These are phyloP conservation scores for Termitomyces sp. DNA, from an alignment of 768 basidiomycete genomes.

Conservation along the genomic window DNA sequence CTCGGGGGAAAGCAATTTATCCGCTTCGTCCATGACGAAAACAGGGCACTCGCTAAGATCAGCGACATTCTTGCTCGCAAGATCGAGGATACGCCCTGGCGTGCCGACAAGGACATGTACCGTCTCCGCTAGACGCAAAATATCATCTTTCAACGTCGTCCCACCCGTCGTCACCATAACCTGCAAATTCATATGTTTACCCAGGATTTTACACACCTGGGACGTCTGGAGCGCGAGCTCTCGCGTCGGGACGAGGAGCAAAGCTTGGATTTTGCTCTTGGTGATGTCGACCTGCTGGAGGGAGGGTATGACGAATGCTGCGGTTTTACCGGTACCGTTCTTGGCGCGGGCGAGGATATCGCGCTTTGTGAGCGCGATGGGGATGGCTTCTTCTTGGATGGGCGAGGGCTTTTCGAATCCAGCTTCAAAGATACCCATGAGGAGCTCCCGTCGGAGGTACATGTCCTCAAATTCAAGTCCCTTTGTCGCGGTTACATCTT, in stretches of 20 bases:
- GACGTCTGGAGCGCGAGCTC: conserved; percentile 97
- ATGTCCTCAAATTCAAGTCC: conserved; percentile 96
- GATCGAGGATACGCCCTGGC: conserved; percentile 92
- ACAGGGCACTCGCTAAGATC: conserved; percentile 93
- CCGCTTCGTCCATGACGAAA: conserved; percentile 99
- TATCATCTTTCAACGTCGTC: conserved; percentile 97
- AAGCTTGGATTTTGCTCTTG: conserved; percentile 89
- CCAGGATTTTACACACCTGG: conserved; percentile 97
- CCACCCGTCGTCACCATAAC: conserved; percentile 99
- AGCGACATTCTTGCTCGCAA: conserved; percentile 89
- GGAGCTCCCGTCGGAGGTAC: conserved; percentile 86
- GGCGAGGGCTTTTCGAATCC: conserved; percentile 96
- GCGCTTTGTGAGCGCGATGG: conserved; percentile 87
- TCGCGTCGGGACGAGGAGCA: conserved; percentile 96
- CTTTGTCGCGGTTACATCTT: conserved; percentile 93
- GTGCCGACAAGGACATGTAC: conserved; percentile 98
- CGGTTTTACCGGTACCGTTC: conserved; percentile 97
- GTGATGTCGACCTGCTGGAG: conserved; percentile 87
- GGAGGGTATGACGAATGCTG: conserved; percentile 97
- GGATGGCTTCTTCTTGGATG: conserved; percentile 99
- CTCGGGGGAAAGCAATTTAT: conserved; percentile 95
- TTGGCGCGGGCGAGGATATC: conserved; percentile 95
- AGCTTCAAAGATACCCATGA: conserved; percentile 99
- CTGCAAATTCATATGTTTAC: conserved; percentile 92
- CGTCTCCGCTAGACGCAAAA: conserved; percentile 81